These are phyloP conservation scores for Capronia epimyces DNA, from an alignment of 2,329 filamentous ascomycete genomes.

Conservation along the genomic window DNA sequence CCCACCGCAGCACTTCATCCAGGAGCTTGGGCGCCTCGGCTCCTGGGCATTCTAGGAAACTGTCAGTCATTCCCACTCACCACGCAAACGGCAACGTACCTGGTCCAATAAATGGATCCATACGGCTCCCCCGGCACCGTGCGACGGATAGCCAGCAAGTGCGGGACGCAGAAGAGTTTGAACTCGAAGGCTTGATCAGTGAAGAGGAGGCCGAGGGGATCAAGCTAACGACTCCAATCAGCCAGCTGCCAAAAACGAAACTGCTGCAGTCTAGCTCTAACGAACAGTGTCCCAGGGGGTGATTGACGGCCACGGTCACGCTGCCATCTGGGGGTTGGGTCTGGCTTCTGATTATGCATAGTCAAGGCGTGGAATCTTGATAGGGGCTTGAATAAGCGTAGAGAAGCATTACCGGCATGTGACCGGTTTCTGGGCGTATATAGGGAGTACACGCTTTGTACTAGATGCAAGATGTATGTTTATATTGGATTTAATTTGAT, in stretches of 20 bases:
- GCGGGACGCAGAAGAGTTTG: constrained; percentile 84
- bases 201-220: constrained; percentile 48
- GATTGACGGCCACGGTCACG: too few species aligned
- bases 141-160: constrained; percentile 46
- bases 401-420: too few species aligned
- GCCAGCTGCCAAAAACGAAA: background rate
- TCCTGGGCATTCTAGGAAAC: constrained; percentile 12
- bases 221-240: background rate
- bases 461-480: too few species aligned
- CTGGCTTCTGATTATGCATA: too few species aligned
- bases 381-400: too few species aligned
- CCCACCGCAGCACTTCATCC: background rate
- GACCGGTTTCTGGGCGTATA: too few species aligned
- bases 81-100: constrained; percentile 14
- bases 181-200: constrained; percentile 82
- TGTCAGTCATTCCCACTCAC: constrained; percentile 1
- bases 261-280: background rate
- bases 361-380: too few species aligned
- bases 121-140: constrained; percentile 21
- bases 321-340: too few species aligned
- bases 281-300: too few species aligned
- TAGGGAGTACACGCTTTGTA: too few species aligned
- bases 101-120: constrained; percentile 12
- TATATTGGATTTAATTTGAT: too few species aligned
- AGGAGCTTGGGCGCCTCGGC: constrained; percentile 16